Evolutionary conservation across 768 basidiomycete genomes (phyloP).

Genomic region (Cyclocybe aegerita): DNA sequence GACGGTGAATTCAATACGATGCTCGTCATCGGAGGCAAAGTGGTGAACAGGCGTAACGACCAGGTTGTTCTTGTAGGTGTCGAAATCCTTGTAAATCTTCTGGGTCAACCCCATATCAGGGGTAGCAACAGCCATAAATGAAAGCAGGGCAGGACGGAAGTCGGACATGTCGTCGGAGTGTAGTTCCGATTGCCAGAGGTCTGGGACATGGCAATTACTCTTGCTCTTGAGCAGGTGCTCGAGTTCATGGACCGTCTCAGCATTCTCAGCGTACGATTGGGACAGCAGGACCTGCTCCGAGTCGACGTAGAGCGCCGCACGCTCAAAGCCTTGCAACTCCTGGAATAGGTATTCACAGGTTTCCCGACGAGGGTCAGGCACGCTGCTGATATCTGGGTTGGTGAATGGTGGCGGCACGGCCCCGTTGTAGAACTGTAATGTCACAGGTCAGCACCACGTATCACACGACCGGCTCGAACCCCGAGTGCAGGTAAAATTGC

Average conservation of each 20-base stretch:
- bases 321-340: constrained; percentile 26
- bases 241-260: constrained; percentile 26
- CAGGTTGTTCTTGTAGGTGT: constrained; percentile 53
- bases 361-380: constrained; percentile 49
- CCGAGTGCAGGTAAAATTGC: neutral
- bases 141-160: constrained; percentile 60
- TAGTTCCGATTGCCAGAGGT: constrained; percentile 34
- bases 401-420: constrained; percentile 38
- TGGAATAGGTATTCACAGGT: constrained; percentile 46
- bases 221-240: constrained; percentile 46
- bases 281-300: constrained; percentile 38
- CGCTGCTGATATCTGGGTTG: constrained; percentile 28
- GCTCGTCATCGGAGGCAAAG: constrained; percentile 39
- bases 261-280: constrained; percentile 14
- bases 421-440: constrained; percentile 74
- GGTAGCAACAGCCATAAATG: constrained; percentile 79
- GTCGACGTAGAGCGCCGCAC: constrained; percentile 18
- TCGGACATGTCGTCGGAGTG: constrained; percentile 35
- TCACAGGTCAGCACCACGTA: constrained; percentile 1
- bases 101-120: constrained; percentile 46
- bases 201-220: constrained; percentile 58
- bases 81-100: constrained; percentile 51
- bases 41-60: constrained; percentile 37
- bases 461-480: constrained; percentile 1
- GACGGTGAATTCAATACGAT: constrained; percentile 39